A percentile compares a stretch with the other conserved stretches of the same genome.
These are phyloP conservation scores for Dentipellis fragilis DNA, from an alignment of 768 basidiomycete species.

Conservation along the genomic window DNA sequence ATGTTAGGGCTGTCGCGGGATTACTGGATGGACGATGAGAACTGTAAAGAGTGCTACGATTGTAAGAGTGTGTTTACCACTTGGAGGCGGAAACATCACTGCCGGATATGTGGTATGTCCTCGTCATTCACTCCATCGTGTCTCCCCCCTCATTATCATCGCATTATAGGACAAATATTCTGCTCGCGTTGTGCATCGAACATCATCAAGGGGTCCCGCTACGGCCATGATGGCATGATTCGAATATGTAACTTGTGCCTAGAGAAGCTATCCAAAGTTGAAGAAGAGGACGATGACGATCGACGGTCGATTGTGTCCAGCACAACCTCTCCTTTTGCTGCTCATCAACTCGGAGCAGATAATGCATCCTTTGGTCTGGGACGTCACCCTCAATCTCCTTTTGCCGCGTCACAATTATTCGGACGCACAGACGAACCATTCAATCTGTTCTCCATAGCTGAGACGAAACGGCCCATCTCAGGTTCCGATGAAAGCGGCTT, in stretches of 20 bases:
- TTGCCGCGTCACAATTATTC: conserved; percentile 79
- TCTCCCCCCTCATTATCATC: background rate
- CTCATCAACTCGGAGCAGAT: conserved; percentile 61
- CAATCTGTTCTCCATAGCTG: conserved; percentile 75
- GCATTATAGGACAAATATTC: conserved; percentile 80
- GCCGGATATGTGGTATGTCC: conserved; percentile 82
- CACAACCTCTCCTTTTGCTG: conserved; percentile 58
- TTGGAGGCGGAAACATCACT: conserved; percentile 95
- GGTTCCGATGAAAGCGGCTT: conserved; percentile 46
- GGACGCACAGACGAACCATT: conserved; percentile 70
- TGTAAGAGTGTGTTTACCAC: conserved; percentile 91
- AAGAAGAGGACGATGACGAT: conserved; percentile 88
- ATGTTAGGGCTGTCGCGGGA: conserved; percentile 72
- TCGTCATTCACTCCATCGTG: background rate
- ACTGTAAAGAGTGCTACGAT: conserved; percentile 92
- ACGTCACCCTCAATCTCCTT: conserved; percentile 75
- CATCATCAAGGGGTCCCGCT: conserved; percentile 87
- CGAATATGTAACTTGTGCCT: conserved; percentile 93
- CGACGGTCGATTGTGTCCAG: conserved; percentile 72
- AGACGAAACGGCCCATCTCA: conserved; percentile 48
- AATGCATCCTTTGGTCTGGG: conserved; percentile 26
- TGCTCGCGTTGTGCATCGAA: conserved; percentile 96
- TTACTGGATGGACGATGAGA: conserved; percentile 99
- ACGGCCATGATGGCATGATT: conserved; percentile 92
- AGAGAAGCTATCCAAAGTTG: conserved; percentile 81